These are phyloP conservation scores for Quercus rubra DNA, from an alignment of 306 rosid species.

Conservation along the genomic window DNA sequence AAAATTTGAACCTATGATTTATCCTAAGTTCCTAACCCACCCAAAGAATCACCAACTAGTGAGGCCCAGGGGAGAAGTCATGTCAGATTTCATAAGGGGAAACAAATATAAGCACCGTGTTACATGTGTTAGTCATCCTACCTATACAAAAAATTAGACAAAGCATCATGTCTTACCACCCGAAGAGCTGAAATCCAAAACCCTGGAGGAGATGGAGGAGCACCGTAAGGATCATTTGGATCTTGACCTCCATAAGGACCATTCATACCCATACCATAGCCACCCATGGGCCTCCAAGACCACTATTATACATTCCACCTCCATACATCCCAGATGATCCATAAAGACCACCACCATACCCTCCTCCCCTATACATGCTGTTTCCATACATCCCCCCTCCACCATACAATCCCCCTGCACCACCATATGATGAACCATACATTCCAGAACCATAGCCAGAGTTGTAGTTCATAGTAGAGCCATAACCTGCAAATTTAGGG, in stretches of 20 bases:
- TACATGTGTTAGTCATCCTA: slow-evolving; percentile 15
- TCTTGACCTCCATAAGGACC: slow-evolving; percentile 91
- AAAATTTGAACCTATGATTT: background rate
- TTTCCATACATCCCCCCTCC: slow-evolving; percentile 90
- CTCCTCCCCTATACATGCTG: slow-evolving; percentile 75
- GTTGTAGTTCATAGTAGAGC: slow-evolving; percentile 62
- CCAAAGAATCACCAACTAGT: background rate
- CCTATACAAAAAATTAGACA: slow-evolving; percentile 1
- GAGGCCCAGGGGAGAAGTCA: background rate
- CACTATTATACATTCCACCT: slow-evolving; percentile 83
- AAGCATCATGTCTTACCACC: slow-evolving; percentile 62
- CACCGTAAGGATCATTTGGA: slow-evolving; percentile 86
- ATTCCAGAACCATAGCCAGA: slow-evolving; percentile 60
- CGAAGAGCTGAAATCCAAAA: slow-evolving; percentile 84
- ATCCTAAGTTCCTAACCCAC: background rate
- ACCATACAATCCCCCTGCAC: slow-evolving; percentile 61
- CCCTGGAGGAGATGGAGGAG: slow-evolving; percentile 92
- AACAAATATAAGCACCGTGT: background rate
- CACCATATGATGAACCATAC: slow-evolving; percentile 31
- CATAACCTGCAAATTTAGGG: slow-evolving; percentile 47
- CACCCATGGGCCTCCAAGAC: slow-evolving; percentile 79
- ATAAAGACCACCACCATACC: slow-evolving; percentile 66
- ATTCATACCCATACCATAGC: slow-evolving; percentile 87
- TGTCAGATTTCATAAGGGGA: background rate
- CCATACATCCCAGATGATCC: slow-evolving; percentile 94